Base-by-base conservation (phyloP, 495 filamentous ascomycete genomes). In the Tricharina praecox region DNA sequence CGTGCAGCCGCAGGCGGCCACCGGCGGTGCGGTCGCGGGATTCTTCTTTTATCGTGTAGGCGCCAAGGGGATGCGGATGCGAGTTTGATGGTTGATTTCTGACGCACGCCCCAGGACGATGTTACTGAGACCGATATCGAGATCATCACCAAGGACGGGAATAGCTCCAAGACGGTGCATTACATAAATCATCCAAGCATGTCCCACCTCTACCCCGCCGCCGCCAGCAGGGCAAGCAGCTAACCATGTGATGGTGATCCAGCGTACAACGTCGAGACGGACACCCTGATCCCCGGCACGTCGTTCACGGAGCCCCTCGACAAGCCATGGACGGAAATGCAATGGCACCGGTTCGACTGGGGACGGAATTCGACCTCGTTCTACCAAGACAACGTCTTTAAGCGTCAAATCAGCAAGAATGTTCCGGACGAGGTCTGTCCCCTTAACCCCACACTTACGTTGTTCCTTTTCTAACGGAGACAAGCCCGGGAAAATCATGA, bases 311-410 rank as follows among this genome's bases (percentile, higher is more conserved):
- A 53, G 21, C 23, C 26, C n/a, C 19, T 60, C 8, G 24, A 25
- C 1, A 46, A 49, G 30, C 50, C 57, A 49, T 60, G 56, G 56
- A 15, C 36, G 20, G 33, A 45, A 28, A 49, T 55, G 30, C 56
- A 60, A 21, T 56, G 60, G 30, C 52, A 60, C 32, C 44, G 57
- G 15, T 56, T 60, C 10, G 57, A 60, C 43, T 60, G 57, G 57
- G 42, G 33, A 26, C 11, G 47, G 4, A 43, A 50, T 7, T n/a
- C 51, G 13, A 56, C 57, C 19, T 47, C 42, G 21, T 60, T 60
- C 40, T 60, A 56, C 33, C 53, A 53, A 19, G 43, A 60, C 32
- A 53, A 51, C 23, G 21, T 9, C 13, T 42, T 36, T 2, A 18
- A 10, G 24, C 23, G 34, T 1, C n/a, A 56, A 25, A 53, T 60